A percentile compares a stretch with the other conserved stretches of the same genome.
These are phyloP conservation scores for Wolfiporia cocos DNA, from an alignment of 1,284 basidiomycete species.

Conservation along the genomic window DNA sequence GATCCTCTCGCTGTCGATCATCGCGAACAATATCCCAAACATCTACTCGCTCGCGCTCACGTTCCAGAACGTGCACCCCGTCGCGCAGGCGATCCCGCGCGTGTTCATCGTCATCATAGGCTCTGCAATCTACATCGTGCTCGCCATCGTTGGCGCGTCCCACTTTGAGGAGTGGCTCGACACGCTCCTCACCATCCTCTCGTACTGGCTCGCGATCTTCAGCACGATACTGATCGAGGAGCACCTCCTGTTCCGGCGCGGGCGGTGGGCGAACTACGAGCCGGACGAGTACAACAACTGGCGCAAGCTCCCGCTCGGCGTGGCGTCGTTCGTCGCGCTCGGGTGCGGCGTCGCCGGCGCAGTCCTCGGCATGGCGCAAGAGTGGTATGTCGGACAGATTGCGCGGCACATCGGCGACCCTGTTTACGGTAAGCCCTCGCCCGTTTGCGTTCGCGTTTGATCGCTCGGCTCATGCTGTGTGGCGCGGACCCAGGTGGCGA, in stretches of 20 bases:
- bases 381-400: slow-evolving; percentile 26
- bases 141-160: slow-evolving; percentile 30
- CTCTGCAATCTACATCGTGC: slow-evolving; percentile 27
- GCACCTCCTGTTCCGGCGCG: slow-evolving; percentile 30
- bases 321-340: slow-evolving; percentile 23
- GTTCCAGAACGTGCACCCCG: slow-evolving; percentile 28
- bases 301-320: slow-evolving; percentile 22
- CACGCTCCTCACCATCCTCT: slow-evolving; percentile 24
- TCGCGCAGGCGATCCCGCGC: slow-evolving; percentile 29
- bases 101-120: slow-evolving; percentile 29
- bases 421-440: slow-evolving; percentile 2
- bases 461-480: neutral
- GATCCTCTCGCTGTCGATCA: slow-evolving; percentile 27
- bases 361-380: slow-evolving; percentile 25
- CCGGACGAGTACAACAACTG: slow-evolving; percentile 24
- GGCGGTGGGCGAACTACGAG: slow-evolving; percentile 25
- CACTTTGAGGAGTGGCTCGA: slow-evolving; percentile 29
- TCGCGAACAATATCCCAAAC: slow-evolving; percentile 29
- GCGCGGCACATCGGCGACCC: slow-evolving; percentile 15
- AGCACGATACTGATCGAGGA: slow-evolving; percentile 26
- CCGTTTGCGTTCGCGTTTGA: neutral
- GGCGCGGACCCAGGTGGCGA: slow-evolving; percentile 15
- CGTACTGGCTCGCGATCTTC: slow-evolving; percentile 31
- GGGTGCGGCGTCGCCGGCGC: slow-evolving; percentile 25
- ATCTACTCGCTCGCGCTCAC: slow-evolving; percentile 29